These are phyloP conservation scores for Macrotyloma uniflorum DNA, from an alignment of 306 rosid species.

Conservation along the genomic window DNA sequence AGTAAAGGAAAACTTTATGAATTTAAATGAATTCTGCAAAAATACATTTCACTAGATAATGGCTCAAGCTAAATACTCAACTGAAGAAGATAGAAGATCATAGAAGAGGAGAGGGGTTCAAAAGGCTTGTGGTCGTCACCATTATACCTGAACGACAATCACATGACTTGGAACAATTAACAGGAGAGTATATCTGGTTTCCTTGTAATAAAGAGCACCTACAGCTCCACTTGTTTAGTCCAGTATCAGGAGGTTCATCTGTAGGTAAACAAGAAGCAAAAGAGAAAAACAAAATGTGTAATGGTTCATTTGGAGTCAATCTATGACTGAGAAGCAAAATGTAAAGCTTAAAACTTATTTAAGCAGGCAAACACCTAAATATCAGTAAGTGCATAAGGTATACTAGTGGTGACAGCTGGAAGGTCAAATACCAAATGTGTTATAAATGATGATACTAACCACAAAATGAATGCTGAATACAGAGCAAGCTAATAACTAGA, in stretches of 20 bases:
- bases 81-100: neutral
- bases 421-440: neutral
- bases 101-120: neutral
- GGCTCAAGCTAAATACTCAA: neutral
- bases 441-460: constrained; percentile 55
- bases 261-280: constrained; percentile 41
- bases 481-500: constrained; percentile 58
- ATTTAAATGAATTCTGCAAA: constrained; percentile 1
- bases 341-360: neutral
- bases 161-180: constrained; percentile 87
- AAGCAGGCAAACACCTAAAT: neutral
- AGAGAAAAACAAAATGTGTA: constrained; percentile 25
- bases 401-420: neutral
- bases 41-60: neutral
- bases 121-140: constrained; percentile 31
- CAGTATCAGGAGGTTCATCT: constrained; percentile 56
- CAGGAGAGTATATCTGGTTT: constrained; percentile 52
- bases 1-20: neutral
- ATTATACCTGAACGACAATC: constrained; percentile 78
- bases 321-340: constrained; percentile 6
- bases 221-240: constrained; percentile 73
- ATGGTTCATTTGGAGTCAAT: constrained; percentile 13
- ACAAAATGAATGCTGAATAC: constrained; percentile 64
- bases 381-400: neutral
- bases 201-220: constrained; percentile 60